Conservation (phyloP, 2,329 filamentous ascomycete genomes). For the Colletotrichum limetticola region DNA sequence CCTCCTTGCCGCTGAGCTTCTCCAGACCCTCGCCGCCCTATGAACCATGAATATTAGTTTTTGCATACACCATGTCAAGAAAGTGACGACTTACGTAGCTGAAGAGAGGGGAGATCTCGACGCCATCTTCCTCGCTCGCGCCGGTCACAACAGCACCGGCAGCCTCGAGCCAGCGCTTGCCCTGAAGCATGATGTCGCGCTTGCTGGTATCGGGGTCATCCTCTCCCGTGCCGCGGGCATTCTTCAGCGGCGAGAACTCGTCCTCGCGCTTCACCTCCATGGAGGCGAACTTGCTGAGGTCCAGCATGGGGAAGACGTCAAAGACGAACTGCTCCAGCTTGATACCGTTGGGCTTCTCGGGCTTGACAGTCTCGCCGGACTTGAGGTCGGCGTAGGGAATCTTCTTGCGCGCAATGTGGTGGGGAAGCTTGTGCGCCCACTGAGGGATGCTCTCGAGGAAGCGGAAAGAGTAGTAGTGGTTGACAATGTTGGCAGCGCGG, state of each 20-base stretch:
- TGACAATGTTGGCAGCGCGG: conserved; percentile 98
- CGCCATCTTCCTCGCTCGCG: conserved; percentile 70
- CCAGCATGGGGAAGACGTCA: conserved; percentile 92
- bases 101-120: conserved; percentile 92
- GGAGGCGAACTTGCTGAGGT: conserved; percentile 90
- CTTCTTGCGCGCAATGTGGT: conserved; percentile 98
- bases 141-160: conserved; percentile 81
- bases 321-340: conserved; percentile 99
- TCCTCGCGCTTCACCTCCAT: conserved; percentile 97
- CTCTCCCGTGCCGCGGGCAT: conserved; percentile 83
- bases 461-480: conserved; percentile 97
- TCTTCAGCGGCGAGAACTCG: conserved; percentile 98
- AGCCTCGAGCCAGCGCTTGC: conserved; percentile 83
- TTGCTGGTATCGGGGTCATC: conserved; percentile 96
- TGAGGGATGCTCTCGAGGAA: conserved; percentile 92
- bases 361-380: conserved; percentile 85
- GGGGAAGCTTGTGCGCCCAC: conserved; percentile 87
- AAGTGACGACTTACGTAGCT: conserved; percentile 82
- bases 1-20: conserved; percentile 61
- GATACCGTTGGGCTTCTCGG: conserved; percentile 95
- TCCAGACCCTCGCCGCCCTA: conserved; percentile 73
- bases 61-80: background rate
- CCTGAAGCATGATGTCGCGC: conserved; percentile 89
- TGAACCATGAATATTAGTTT: conserved; percentile 36
- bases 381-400: conserved; percentile 85